phyloP scores from a whole-genome alignment of 2,329 filamentous ascomycete species.

The Fusarium coicis region DNA sequence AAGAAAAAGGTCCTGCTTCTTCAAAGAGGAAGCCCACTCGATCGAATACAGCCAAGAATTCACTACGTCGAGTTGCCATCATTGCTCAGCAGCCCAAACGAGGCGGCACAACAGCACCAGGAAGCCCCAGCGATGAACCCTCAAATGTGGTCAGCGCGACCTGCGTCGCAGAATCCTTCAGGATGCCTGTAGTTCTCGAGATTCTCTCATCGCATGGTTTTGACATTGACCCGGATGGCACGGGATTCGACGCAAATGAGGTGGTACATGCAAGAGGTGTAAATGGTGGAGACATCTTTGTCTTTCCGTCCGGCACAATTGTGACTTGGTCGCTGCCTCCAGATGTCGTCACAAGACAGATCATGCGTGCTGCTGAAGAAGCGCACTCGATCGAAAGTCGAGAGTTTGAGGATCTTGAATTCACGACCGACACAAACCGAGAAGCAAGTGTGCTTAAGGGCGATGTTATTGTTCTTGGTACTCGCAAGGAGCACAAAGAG shows the following conservation, averaged over 20 bases:
- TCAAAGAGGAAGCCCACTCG: conserved; percentile 61
- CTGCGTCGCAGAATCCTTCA: conserved; percentile 71
- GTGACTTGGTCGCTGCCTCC: conserved; percentile 91
- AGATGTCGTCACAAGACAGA: conserved; percentile 76
- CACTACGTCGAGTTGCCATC: conserved; percentile 84
- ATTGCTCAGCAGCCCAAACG: conserved; percentile 76
- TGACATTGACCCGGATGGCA: conserved; percentile 69
- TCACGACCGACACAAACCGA: conserved; percentile 76
- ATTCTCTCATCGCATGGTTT: conserved; percentile 70
- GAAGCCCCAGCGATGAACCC: conserved; percentile 48
- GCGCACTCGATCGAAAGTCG: conserved; percentile 74
- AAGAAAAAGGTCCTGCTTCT: conserved; percentile 34
- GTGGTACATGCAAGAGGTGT: conserved; percentile 71
- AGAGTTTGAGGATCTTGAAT: conserved; percentile 92
- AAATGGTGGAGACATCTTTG: conserved; percentile 86
- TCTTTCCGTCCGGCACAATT: conserved; percentile 94
- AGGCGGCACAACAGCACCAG: conserved; percentile 39
- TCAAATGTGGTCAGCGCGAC: conserved; percentile 66
- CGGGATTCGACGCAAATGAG: conserved; percentile 69
- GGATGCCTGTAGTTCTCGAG: conserved; percentile 69
- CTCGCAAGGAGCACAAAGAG: conserved; percentile 64
- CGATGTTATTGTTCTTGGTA: conserved; percentile 90
- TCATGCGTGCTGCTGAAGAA: conserved; percentile 80
- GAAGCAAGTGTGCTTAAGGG: conserved; percentile 84
- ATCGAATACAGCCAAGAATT: conserved; percentile 69